Percentiles rank a stretch among this genome's conserved stretches.
phyloP scores from a whole-genome alignment of 2,329 filamentous ascomycete species.

The Chaetomium sp. region DNA sequence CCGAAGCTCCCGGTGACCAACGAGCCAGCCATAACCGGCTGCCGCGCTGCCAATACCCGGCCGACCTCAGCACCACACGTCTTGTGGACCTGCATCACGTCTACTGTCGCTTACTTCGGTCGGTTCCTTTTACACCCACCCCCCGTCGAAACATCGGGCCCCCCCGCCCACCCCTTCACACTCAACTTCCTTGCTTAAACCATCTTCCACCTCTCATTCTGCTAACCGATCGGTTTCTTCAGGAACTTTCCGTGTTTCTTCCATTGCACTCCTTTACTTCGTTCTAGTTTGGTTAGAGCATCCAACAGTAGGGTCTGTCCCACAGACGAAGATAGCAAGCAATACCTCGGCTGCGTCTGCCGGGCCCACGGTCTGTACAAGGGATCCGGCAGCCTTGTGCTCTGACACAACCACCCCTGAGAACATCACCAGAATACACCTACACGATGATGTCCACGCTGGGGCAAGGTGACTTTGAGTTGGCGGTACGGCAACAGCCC shows the following conservation, averaged over 20 bases:
- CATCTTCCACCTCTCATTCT: neutral
- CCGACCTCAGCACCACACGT: slow-evolving; percentile 27
- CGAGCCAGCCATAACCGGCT: slow-evolving; percentile 15
- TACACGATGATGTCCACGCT: slow-evolving; percentile 24
- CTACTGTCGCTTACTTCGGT: slow-evolving; percentile 23
- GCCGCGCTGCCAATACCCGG: slow-evolving; percentile 18
- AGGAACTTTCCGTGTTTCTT: neutral
- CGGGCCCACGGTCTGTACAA: slow-evolving; percentile 3
- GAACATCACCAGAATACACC: neutral
- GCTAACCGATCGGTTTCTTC: neutral
- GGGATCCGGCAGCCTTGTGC: neutral
- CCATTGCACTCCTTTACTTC: neutral
- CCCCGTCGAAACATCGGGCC: slow-evolving; percentile 14
- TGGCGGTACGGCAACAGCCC: slow-evolving; percentile 64
- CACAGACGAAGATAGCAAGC: neutral
- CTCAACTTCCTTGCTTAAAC: slow-evolving; percentile 14
- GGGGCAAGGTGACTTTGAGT: slow-evolving; percentile 36
- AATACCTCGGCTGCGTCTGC: neutral
- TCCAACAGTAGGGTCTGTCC: neutral
- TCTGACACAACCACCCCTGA: neutral
- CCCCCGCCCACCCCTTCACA: neutral
- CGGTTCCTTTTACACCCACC: slow-evolving; percentile 24
- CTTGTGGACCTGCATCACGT: slow-evolving; percentile 30
- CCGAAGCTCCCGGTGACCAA: slow-evolving; percentile 21
- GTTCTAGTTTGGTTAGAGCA: too few species aligned